Evolutionary conservation across 331 rosid genomes (phyloP).

Genomic region (Malus hybrid): DNA sequence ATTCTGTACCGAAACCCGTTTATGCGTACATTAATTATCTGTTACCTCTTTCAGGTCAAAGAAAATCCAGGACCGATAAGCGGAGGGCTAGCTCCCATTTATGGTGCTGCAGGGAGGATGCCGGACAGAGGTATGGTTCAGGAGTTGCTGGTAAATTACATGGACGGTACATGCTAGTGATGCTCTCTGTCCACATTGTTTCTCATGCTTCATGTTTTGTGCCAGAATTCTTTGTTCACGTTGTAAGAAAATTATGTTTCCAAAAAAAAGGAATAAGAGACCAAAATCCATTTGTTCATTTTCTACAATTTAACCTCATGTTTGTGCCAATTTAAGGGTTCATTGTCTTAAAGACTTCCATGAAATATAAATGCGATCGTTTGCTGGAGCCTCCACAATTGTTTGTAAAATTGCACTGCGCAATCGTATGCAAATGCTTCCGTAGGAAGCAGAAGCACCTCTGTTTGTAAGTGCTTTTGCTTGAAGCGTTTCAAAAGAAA

Average conservation of each 20-base stretch:
- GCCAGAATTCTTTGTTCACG: background rate
- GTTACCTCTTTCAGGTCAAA: conserved; percentile 54
- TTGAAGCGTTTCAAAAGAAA: too few relatives aligned
- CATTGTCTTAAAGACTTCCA: background rate
- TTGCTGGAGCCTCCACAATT: background rate
- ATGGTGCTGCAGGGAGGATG: conserved; percentile 97
- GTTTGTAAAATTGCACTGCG: background rate
- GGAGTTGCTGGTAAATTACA: conserved; percentile 77
- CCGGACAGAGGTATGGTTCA: conserved; percentile 86
- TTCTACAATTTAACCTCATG: background rate
- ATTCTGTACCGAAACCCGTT: background rate
- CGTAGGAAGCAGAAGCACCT: too few relatives aligned
- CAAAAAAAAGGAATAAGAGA: background rate
- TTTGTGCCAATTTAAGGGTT: background rate
- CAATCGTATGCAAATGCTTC: too few relatives aligned
- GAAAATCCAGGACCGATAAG: conserved; percentile 83
- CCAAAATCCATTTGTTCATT: background rate
- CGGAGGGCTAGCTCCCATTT: conserved; percentile 95
- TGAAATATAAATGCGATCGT: background rate
- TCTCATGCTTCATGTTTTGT: background rate
- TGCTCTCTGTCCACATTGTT: background rate
- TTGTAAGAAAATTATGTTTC: background rate
- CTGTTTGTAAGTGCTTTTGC: too few relatives aligned
- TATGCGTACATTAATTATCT: background rate
- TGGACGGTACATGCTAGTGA: conserved; percentile 80